Evolutionary conservation across 1,139 yeast genomes (phyloP).

Genomic region (Scheffersomyces segobiensis): DNA sequence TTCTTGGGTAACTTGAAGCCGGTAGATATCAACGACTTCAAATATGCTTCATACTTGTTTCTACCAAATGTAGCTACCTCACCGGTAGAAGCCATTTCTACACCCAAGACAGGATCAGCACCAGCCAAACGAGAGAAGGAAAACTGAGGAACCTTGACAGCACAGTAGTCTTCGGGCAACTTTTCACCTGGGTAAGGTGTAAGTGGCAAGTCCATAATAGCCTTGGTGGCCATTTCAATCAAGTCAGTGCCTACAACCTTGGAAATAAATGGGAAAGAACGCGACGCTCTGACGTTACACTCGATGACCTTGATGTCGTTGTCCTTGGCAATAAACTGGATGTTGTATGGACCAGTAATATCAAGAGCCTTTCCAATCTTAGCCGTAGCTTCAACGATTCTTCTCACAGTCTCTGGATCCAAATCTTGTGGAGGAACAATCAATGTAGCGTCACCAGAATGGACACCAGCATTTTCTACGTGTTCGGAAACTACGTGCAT

Average conservation of each 20-base stretch:
- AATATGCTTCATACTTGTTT: constrained; percentile 94
- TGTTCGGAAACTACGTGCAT: constrained; percentile 99
- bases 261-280: constrained; percentile 98
- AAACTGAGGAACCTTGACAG: constrained; percentile 96
- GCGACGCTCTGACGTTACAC: constrained; percentile 97
- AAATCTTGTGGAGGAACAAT: constrained; percentile 97
- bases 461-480: constrained; percentile 99
- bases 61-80: constrained; percentile 98
- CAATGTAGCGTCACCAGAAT: constrained; percentile 98
- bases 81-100: constrained; percentile 99
- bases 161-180: constrained; percentile 92
- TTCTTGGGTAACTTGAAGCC: constrained; percentile 95
- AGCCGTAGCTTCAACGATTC: constrained; percentile 94
- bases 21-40: constrained; percentile 90
- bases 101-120: constrained; percentile 98
- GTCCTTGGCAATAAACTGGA: constrained; percentile 92
- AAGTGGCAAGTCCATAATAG: constrained; percentile 85
- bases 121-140: constrained; percentile 97
- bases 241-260: constrained; percentile 96
- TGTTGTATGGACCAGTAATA: constrained; percentile 97
- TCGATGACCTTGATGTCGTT: constrained; percentile 95
- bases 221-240: constrained; percentile 97
- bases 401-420: constrained; percentile 84
- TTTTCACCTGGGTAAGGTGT: constrained; percentile 87
- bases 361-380: constrained; percentile 95